phyloP scores from a whole-genome alignment of 768 basidiomycete species.

The Tricholomella constricta region DNA sequence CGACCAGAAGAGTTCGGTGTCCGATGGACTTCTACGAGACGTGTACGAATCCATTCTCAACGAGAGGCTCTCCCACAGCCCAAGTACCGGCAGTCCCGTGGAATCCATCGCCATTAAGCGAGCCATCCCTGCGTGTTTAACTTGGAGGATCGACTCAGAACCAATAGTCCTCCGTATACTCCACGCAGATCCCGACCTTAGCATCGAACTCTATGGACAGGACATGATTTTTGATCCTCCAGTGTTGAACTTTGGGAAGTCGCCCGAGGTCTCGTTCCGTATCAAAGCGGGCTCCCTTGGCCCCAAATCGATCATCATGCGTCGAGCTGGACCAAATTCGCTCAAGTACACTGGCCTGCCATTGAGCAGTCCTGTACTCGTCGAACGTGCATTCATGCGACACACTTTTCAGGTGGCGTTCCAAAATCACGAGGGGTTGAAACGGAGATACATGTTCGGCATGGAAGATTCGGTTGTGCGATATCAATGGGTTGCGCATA shows the following conservation, averaged over 20 bases:
- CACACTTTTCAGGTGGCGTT: slow-evolving; percentile 96
- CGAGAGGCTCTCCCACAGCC: slow-evolving; percentile 74
- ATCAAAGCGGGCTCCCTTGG: slow-evolving; percentile 88
- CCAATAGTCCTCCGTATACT: slow-evolving; percentile 86
- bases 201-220: slow-evolving; percentile 83
- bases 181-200: slow-evolving; percentile 78
- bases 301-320: slow-evolving; percentile 78
- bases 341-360: slow-evolving; percentile 81
- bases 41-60: slow-evolving; percentile 77
- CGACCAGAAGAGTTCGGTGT: slow-evolving; percentile 69
- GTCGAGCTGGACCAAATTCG: slow-evolving; percentile 82
- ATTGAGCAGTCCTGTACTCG: slow-evolving; percentile 70
- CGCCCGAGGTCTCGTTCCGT: slow-evolving; percentile 84
- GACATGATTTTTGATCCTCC: slow-evolving; percentile 89
- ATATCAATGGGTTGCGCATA: slow-evolving; percentile 69
- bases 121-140: slow-evolving; percentile 73
- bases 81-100: slow-evolving; percentile 43
- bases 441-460: slow-evolving; percentile 94
- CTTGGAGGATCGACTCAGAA: slow-evolving; percentile 87
- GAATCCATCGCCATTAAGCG: slow-evolving; percentile 75
- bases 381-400: slow-evolving; percentile 94
- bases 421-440: slow-evolving; percentile 59
- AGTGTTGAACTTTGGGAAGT: slow-evolving; percentile 74
- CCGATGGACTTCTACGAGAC: slow-evolving; percentile 74
- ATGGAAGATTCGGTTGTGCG: slow-evolving; percentile 78